phyloP scores from a whole-genome alignment of 2,329 filamentous ascomycete genomes.

The Paraconiothyrium sp. region DNA sequence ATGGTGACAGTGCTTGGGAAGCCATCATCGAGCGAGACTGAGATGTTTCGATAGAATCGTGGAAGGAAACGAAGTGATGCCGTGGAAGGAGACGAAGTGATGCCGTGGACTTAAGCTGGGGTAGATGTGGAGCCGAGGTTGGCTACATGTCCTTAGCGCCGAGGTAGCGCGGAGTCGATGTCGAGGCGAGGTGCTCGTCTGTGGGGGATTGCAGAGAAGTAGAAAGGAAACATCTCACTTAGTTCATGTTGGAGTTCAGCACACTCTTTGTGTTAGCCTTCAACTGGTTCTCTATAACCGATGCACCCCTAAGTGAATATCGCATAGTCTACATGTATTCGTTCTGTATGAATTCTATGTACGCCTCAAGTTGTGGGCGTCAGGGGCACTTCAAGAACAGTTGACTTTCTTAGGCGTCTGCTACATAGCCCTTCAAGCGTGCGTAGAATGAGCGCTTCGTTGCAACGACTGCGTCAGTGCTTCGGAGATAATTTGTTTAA shows the following conservation, averaged over 20 bases:
- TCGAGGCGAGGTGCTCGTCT: neutral
- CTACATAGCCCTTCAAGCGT: neutral
- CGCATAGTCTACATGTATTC: no score
- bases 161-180: neutral
- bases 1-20: constrained; percentile 20
- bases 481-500: constrained; percentile 8
- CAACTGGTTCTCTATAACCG: no score
- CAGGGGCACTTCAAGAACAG: neutral
- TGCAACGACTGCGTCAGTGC: neutral
- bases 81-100: neutral
- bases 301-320: no score
- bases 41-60: constrained; percentile 14
- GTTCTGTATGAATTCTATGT: no score
- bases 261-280: no score
- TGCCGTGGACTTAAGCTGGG: constrained; percentile 1
- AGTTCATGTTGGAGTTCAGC: no score
- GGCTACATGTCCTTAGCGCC: constrained; percentile 1
- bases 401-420: neutral
- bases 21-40: constrained; percentile 8
- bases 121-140: constrained; percentile 13
- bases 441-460: neutral
- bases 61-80: neutral
- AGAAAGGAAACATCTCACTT: neutral
- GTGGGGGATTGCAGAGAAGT: neutral
- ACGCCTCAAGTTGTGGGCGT: no score